Base-by-base conservation (phyloP, 2,329 filamentous ascomycete genomes). In the Fusarium anguioides region DNA sequence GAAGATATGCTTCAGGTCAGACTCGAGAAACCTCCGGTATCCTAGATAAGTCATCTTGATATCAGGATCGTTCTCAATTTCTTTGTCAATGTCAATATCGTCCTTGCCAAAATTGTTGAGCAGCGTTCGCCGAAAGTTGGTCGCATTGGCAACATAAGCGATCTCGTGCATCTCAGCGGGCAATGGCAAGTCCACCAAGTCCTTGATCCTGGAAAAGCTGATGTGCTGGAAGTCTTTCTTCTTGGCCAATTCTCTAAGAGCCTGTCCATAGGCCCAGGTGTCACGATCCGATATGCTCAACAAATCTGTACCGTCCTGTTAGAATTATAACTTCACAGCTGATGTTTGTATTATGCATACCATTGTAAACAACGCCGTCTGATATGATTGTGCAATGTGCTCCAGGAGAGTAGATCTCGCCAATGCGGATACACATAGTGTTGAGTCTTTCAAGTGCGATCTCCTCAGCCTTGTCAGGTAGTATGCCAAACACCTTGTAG, bases 291-390 rank as follows among this genome's bases (percentile, higher is more conserved):
- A 75, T 3, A 86, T 81, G 9, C 80, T 77, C 15, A 86, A 70
- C 1, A 86, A 72, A 41, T 86, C 83, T 84, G 35, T 5, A 15
- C 4, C 8, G 8, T n/a, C 14, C 14, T 4, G 20, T 50, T 21
- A 9, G 17, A 70, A 10, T 4, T 15, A 3, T 9, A 2, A 15
- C 8, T n/a, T n/a, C 3, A 17, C 9, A 17, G 8, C 31, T 9
- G 8, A 14, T 4, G 5, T n/a, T 8, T 17, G 4, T 17, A 33
- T 33, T 17, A 14, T 8, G 36, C 75, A 24, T 68, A 84, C 83
- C 84, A 57, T 85, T 86, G 41, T 86, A 87, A 2, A 83, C 81
- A 17, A 86, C 75, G 0, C 84, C 84, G 66, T 86, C 84, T 0
- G 84, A 86, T 11, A 84, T 79, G 35, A 87, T 85, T 18, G 78